phyloP scores from a whole-genome alignment of 768 basidiomycete genomes.

The Boletus edulis region DNA sequence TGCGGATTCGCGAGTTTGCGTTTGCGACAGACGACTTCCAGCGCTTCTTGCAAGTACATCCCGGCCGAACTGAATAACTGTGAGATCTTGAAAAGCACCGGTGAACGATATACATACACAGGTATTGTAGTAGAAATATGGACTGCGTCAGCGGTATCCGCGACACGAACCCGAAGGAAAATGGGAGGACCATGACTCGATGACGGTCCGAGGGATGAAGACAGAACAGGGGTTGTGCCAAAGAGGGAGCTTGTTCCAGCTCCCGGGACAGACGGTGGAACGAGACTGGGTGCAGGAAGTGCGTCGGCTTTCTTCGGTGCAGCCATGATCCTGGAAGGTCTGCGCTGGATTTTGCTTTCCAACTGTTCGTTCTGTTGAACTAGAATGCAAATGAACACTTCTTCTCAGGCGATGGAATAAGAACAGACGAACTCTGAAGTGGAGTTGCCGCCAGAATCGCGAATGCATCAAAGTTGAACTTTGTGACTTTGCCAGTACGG shows the following conservation, averaged over 20 bases:
- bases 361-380: constrained; percentile 78
- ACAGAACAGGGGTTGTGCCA: constrained; percentile 52
- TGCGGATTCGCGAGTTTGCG: constrained; percentile 65
- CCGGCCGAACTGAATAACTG: constrained; percentile 61
- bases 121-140: constrained; percentile 89
- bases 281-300: constrained; percentile 36
- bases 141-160: constrained; percentile 76
- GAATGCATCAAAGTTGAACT: constrained; percentile 89
- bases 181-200: constrained; percentile 77
- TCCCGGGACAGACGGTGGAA: constrained; percentile 36
- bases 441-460: constrained; percentile 78
- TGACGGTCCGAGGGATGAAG: constrained; percentile 67
- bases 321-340: constrained; percentile 65
- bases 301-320: constrained; percentile 58
- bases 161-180: constrained; percentile 79
- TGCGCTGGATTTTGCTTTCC: constrained; percentile 78
- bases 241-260: constrained; percentile 46
- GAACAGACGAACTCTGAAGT: constrained; percentile 54
- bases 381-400: constrained; percentile 18
- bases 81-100: not conserved
- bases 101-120: constrained; percentile 56
- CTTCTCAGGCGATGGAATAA: not conserved
- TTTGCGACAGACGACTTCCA: constrained; percentile 78
- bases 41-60: constrained; percentile 96
- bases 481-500: constrained; percentile 76